A percentile compares a stretch with the other conserved stretches of the same genome.
These are phyloP conservation scores for Neoboletus magnificus DNA, from an alignment of 768 basidiomycete genomes.

Conservation along the genomic window DNA sequence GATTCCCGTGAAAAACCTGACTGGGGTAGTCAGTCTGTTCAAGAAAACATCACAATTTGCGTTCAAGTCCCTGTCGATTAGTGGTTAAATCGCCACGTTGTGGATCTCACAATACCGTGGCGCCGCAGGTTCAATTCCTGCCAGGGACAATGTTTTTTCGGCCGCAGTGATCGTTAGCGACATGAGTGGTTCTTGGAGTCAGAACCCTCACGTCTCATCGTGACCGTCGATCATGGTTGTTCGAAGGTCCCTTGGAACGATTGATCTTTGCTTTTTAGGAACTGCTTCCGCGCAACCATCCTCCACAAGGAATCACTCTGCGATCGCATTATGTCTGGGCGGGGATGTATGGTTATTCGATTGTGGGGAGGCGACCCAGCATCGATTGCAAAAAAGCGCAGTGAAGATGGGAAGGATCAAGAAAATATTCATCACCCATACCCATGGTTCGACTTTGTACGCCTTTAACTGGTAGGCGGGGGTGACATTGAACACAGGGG, in stretches of 20 bases:
- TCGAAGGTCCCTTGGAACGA: constrained; percentile 26
- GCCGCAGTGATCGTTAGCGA: too few species aligned
- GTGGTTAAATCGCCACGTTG: constrained; percentile 43
- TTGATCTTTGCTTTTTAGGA: constrained; percentile 73
- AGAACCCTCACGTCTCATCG: background rate
- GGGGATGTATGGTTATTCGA: constrained; percentile 82
- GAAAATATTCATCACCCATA: constrained; percentile 87
- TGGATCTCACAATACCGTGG: constrained; percentile 35
- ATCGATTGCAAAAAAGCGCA: constrained; percentile 65
- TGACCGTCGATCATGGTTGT: constrained; percentile 10
- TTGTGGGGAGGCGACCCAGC: constrained; percentile 82
- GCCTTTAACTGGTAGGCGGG: background rate
- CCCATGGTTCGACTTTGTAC: constrained; percentile 55
- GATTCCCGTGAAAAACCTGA: background rate
- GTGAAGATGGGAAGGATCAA: constrained; percentile 79
- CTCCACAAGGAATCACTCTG: constrained; percentile 72
- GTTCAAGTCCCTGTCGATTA: constrained; percentile 39
- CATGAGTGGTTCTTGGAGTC: background rate
- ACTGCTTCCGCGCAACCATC: constrained; percentile 83
- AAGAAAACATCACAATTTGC: too few species aligned
- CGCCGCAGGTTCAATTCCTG: constrained; percentile 40
- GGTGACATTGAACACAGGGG: constrained; percentile 45
- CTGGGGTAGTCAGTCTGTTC: too few species aligned
- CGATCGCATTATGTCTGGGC: constrained; percentile 62
- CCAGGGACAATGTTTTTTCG: constrained; percentile 32